A percentile compares a stretch with the other conserved stretches of the same genome.
These are phyloP conservation scores for Penicillium diatomitis DNA, from an alignment of 495 filamentous ascomycete genomes.

Conservation along the genomic window DNA sequence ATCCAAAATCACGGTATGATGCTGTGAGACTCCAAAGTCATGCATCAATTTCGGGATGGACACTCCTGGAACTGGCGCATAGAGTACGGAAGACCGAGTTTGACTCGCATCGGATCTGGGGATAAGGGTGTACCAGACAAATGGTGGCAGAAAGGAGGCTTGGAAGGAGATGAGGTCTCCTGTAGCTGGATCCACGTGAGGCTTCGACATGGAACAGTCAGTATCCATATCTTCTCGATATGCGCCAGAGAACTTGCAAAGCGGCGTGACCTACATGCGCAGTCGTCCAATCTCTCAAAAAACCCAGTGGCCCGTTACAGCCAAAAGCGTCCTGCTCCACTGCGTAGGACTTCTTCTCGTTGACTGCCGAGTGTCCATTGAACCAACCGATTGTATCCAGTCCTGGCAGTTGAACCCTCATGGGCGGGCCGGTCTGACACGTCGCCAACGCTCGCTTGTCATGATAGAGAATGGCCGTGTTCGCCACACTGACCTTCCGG, in stretches of 20 bases:
- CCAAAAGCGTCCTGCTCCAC: slow-evolving; percentile 29
- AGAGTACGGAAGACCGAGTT: slow-evolving; percentile 17
- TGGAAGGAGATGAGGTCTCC: slow-evolving; percentile 57
- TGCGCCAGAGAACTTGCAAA: not conserved
- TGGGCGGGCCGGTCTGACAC: slow-evolving; percentile 58
- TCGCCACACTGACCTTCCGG: slow-evolving; percentile 55
- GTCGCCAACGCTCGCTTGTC: slow-evolving; percentile 57
- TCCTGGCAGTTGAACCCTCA: slow-evolving; percentile 48
- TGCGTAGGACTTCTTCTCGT: slow-evolving; percentile 3
- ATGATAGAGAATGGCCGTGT: slow-evolving; percentile 53
- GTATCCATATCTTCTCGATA: not conserved
- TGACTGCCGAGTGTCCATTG: slow-evolving; percentile 41
- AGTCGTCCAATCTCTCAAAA: slow-evolving; percentile 59
- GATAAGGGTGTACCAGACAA: slow-evolving; percentile 56
- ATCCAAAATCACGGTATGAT: slow-evolving; percentile 56
- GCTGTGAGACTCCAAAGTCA: slow-evolving; percentile 54
- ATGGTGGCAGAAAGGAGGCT: slow-evolving; percentile 49
- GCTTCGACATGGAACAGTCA: slow-evolving; percentile 13
- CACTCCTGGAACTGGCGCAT: slow-evolving; percentile 44
- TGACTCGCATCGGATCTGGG: slow-evolving; percentile 12
- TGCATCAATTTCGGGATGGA: slow-evolving; percentile 61
- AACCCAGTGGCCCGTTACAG: slow-evolving; percentile 40
- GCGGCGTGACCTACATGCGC: slow-evolving; percentile 34
- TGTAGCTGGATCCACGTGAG: slow-evolving; percentile 49
- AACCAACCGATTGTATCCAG: slow-evolving; percentile 60